Evolutionary conservation across 176 grass and related monocot species (phyloP), one percentile per base, ranked within the genome.

Genomic region (Lolium perenne): DNA sequence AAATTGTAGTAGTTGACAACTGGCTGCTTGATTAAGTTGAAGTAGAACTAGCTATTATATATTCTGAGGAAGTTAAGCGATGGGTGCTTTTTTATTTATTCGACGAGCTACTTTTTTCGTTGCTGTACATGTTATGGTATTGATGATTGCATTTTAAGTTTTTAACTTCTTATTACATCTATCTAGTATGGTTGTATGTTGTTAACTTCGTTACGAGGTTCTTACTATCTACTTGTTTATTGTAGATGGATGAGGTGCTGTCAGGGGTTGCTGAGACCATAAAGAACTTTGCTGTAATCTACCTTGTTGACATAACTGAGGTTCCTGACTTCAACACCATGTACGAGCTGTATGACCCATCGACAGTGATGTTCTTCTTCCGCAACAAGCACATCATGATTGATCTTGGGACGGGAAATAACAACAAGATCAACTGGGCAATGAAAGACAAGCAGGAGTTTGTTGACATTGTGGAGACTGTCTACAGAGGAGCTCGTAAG

Each of bases 351-450:
- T 98, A 98, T 7, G 95, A 95, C 66, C 93, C 93, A 0, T 98
- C 93, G 1, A 98, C 91, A 0, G 89, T 96, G 57, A 99, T 99
- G 97, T 95, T 98, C 84, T 98, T 98, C 75, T 98, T 98, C 82
- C 80, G 97, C 35, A 98, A 95, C 90, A 98, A 99, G 74, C 93
- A 94, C 41, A 98, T 98, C 75, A 99, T 99, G 97, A 99, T 99
- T 47, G 94, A 99, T 91, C 90, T 99, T 0, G 94, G 97, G 21
- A 99, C 97, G 0, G 97, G 97, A 80, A 99, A 99, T 68, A 99
- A 99, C 54, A 94, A 98, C 70, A 98, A 98, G 84, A 98, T 95
- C 48, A 98, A 92, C 49, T 98, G 93, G 96, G 93, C 96, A 3
- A 67, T 98, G 58, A 98, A 95, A 72, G 96, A 98, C 85, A 98